phyloP scores from a whole-genome alignment of 2,329 filamentous ascomycete species.

The Apiospora saccharicola region DNA sequence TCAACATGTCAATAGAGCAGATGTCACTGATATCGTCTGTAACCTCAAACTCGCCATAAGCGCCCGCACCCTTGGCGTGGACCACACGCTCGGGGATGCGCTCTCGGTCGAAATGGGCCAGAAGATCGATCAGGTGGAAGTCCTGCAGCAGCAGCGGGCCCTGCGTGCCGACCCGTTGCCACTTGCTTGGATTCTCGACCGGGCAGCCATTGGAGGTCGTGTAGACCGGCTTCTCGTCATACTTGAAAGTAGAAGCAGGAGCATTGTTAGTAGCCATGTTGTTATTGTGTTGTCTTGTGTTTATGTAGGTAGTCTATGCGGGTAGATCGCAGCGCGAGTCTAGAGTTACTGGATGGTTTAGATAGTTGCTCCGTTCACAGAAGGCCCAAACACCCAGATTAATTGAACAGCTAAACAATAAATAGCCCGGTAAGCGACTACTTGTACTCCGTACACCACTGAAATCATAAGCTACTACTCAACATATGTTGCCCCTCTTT shows the following conservation, averaged over 20 bases:
- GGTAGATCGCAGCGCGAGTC: not conserved
- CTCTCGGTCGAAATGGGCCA: constrained; percentile 62
- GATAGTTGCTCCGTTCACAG: not conserved
- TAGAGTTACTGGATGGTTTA: not conserved
- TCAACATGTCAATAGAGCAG: constrained; percentile 52
- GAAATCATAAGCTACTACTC: not conserved
- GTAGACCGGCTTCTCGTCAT: constrained; percentile 65
- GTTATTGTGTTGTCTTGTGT: constrained; percentile 22
- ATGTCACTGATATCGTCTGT: constrained; percentile 59
- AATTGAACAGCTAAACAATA: not conserved
- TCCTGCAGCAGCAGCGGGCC: constrained; percentile 70
- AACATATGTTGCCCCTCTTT: constrained; percentile 8
- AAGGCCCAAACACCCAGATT: not conserved
- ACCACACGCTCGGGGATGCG: constrained; percentile 57
- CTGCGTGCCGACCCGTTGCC: constrained; percentile 61
- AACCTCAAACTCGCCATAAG: constrained; percentile 52
- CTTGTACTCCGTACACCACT: not conserved
- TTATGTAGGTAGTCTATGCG: not conserved
- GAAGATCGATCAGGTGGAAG: constrained; percentile 69
- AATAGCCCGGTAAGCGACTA: not conserved
- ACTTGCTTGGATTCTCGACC: constrained; percentile 56
- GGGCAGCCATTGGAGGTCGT: constrained; percentile 67
- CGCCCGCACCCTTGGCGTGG: constrained; percentile 48
- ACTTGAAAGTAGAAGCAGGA: constrained; percentile 56
- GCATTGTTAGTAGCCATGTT: constrained; percentile 54